Evolutionary conservation across 2,329 filamentous ascomycete genomes (phyloP), one percentile per base, ranked within the genome.

Genomic region (Penicillium rolfsii): DNA sequence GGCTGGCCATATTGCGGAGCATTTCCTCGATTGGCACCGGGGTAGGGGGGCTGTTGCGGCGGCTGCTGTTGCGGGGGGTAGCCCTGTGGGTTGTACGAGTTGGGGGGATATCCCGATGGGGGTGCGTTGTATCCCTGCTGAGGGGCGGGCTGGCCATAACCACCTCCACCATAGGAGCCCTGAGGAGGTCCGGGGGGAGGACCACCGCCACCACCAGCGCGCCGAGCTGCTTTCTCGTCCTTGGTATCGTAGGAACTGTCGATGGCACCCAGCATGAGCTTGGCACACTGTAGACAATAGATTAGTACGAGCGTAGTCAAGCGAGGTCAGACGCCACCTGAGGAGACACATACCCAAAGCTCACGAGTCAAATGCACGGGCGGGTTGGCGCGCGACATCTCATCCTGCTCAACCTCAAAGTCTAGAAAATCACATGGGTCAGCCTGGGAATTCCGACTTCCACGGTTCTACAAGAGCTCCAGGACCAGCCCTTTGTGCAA

Each of bases 221-320:
- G 73, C 26, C 74, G 74, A 63, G 78, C 78, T 5, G 74, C 73
- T 73, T 86, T 85, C 74, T 89, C 87, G 64, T 89, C 87, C 73
- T 89, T 87, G 67, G 81, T 82, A 65, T 89, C 87, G 66, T 89
- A 89, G 22, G 84, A 86, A 26, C 82, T 79, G 69, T 90, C 87
- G 70, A 90, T 88, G 40, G 86, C 84, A 62, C 87, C 87, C 28
- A 90, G 83, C 54, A 90, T 84, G 60, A 90, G 80, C 75, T 90
- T 90, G 64, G 87, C 82, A 68, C 87, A 81, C 79, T 81, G 55
- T 14, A 28, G 16, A 16, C 9, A 46, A 6, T 12, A 3, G 28
- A 56, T 72, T 60, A 73, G 67, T 56, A 8, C 22, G 14, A 7
- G 26, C 26, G 16, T 5, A 38, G 19, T 22, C 11, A 33, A n/a